phyloP scores from a whole-genome alignment of 192 early-diverging fungal species.

The Coemansia sp. region DNA sequence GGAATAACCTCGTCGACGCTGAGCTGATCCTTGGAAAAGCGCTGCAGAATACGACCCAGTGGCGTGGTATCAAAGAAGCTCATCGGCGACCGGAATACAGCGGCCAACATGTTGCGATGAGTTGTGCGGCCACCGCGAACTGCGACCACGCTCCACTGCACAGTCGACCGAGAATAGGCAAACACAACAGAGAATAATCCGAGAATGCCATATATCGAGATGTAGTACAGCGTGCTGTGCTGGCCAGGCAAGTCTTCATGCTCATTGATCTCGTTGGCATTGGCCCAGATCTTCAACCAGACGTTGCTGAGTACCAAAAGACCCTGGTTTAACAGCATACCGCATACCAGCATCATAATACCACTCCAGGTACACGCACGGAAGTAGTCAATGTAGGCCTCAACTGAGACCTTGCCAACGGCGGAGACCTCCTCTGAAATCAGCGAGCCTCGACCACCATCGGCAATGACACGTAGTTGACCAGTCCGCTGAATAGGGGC shows the following conservation, averaged over 20 bases:
- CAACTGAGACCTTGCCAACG: slow-evolving; percentile 71
- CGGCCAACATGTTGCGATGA: slow-evolving; percentile 77
- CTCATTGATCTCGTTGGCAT: slow-evolving; percentile 53
- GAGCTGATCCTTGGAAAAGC: slow-evolving; percentile 85
- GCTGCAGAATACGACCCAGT: slow-evolving; percentile 81
- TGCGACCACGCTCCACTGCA: slow-evolving; percentile 78
- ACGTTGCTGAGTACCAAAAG: slow-evolving; percentile 59
- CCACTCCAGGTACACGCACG: slow-evolving; percentile 63
- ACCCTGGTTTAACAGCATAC: slow-evolving; percentile 58
- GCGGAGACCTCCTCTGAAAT: slow-evolving; percentile 77
- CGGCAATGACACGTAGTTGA: slow-evolving; percentile 4
- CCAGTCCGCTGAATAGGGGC: slow-evolving; percentile 41
- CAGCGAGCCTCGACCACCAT: slow-evolving; percentile 33
- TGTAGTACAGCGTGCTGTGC: slow-evolving; percentile 58
- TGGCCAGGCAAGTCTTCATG: not conserved
- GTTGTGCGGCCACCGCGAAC: slow-evolving; percentile 76
- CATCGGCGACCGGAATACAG: slow-evolving; percentile 66
- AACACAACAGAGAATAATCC: slow-evolving; percentile 67
- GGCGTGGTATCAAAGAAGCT: slow-evolving; percentile 72
- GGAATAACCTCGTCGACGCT: slow-evolving; percentile 76
- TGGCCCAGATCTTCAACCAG: slow-evolving; percentile 71
- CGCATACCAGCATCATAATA: slow-evolving; percentile 59
- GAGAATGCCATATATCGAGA: slow-evolving; percentile 74
- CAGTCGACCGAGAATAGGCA: slow-evolving; percentile 66
- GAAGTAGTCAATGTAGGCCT: slow-evolving; percentile 77